Base-by-base conservation (phyloP, 768 basidiomycete genomes). In the Dacryopinax primogenitus region DNA sequence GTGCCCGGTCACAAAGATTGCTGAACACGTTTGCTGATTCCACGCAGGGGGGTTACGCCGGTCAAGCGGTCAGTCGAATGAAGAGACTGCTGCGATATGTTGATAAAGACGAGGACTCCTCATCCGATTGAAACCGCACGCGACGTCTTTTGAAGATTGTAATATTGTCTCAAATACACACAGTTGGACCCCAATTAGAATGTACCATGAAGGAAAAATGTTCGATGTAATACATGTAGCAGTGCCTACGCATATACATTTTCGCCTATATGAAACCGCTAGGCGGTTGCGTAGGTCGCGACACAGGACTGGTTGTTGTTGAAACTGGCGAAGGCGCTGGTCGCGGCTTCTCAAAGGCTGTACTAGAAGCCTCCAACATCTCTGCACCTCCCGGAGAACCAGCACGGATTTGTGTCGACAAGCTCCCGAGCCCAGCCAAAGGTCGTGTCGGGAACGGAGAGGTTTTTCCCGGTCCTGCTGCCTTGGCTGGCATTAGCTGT, bases 1-100 rank as follows among this genome's bases (percentile, higher is more conserved):
- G 86, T 77, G 28, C 18, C 61, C n/a, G n/a, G n/a, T n/a, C n/a
- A n/a, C n/a, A 44, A 44, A 23, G 36, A 37, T 37, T 9, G 36
- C n/a, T n/a, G n/a, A n/a, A n/a, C n/a, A n/a, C n/a, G n/a, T n/a
- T 37, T 44, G 41, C 41, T 44, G 41, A 44, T 44, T 15, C 23
- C 7, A 18, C 23, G 41, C 41, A 44, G 41, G 41, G 41, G 3
- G 41, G 41, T 15, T 44, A 44, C 18, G 41, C 41, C 7, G 41
- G 41, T 2, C 63, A 47, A 33, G 51, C 66, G 2, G 36, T 62
- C 23, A 67, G 63, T 33, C 64, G 66, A 6, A 67, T 67, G 66
- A 64, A 61, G 33, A 47, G 64, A n/a, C 58, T 67, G 28, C 41
- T 67, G 35, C 34, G 32, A 26, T 33, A 62, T 33, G 61, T 44